A percentile compares a stretch with the other conserved stretches of the same genome.
Evolutionary conservation across 2,329 filamentous ascomycete species (phyloP).

Genomic region (Gremmenia infestans): DNA sequence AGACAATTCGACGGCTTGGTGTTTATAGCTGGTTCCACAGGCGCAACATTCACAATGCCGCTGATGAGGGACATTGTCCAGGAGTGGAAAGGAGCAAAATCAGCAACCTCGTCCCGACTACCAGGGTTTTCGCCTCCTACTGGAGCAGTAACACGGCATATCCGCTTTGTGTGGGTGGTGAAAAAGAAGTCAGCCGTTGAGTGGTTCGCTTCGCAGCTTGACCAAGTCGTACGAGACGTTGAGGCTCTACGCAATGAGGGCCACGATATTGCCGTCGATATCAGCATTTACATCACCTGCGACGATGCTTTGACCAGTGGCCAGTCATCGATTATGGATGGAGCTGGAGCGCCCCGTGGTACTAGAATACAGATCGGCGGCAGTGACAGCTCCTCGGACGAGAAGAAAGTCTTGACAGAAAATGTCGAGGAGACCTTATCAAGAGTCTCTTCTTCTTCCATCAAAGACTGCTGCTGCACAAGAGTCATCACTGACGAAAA

Average conservation of each 20-base stretch:
- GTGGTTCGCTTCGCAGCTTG: conserved; percentile 49
- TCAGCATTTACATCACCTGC: conserved; percentile 33
- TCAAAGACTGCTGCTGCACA: conserved; percentile 45
- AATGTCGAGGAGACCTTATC: conserved; percentile 1
- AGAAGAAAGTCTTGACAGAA: conserved; percentile 20
- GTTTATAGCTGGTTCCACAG: conserved; percentile 55
- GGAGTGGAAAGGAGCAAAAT: conserved; percentile 33
- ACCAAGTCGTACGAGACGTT: conserved; percentile 39
- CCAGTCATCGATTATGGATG: conserved; percentile 8
- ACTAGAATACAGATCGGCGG: not conserved
- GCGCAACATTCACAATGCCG: conserved; percentile 77
- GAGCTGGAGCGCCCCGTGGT: conserved; percentile 2
- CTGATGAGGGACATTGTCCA: conserved; percentile 71
- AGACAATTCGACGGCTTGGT: conserved; percentile 57
- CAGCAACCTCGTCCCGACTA: conserved; percentile 29
- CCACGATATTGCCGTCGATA: conserved; percentile 27
- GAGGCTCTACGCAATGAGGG: conserved; percentile 33
- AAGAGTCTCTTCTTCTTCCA: conserved; percentile 10
- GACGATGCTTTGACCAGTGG: conserved; percentile 25
- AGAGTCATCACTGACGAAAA: conserved; percentile 42
- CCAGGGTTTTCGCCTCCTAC: conserved; percentile 7
- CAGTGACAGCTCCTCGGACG: conserved; percentile 2
- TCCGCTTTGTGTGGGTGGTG: conserved; percentile 55
- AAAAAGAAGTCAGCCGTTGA: conserved; percentile 46
- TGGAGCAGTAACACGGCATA: conserved; percentile 40